A percentile compares a stretch with the other conserved stretches of the same genome.
phyloP scores from a whole-genome alignment of 768 basidiomycete genomes.

The Suillus placidus region DNA sequence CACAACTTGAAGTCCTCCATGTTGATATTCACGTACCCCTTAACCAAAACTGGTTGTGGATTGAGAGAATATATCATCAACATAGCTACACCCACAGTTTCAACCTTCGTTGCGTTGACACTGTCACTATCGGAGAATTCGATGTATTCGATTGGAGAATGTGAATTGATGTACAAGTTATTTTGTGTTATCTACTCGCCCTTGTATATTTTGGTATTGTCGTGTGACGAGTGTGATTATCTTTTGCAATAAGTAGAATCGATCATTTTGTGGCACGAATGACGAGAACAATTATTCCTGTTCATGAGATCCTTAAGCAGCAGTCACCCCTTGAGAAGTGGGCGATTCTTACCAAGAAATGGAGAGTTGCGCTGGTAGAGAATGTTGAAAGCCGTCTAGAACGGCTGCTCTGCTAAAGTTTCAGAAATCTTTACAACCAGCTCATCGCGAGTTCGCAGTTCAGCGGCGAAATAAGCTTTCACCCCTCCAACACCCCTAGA shows the following conservation, averaged over 20 bases:
- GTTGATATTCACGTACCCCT: background rate
- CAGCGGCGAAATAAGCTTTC: constrained; percentile 60
- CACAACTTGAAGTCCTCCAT: background rate
- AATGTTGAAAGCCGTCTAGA: constrained; percentile 28
- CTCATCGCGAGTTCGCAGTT: constrained; percentile 48
- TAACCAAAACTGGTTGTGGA: background rate
- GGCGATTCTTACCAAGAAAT: background rate
- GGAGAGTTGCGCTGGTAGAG: background rate
- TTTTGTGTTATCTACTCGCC: constrained; percentile 3
- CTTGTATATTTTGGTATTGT: background rate
- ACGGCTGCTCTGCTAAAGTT: constrained; percentile 58
- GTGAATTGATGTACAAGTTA: constrained; percentile 2
- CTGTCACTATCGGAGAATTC: background rate
- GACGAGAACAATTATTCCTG: background rate
- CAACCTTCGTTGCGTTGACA: background rate
- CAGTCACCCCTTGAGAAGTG: background rate
- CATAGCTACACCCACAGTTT: background rate
- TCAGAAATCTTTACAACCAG: constrained; percentile 55
- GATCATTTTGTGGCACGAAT: background rate
- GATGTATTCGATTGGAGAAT: background rate
- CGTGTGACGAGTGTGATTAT: background rate
- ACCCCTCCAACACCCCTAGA: constrained; percentile 43
- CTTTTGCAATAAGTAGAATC: background rate
- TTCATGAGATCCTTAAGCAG: background rate
- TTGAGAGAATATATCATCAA: background rate